These are phyloP conservation scores for Starmerella riodocensis DNA, from an alignment of 805 yeast species.

Conservation along the genomic window DNA sequence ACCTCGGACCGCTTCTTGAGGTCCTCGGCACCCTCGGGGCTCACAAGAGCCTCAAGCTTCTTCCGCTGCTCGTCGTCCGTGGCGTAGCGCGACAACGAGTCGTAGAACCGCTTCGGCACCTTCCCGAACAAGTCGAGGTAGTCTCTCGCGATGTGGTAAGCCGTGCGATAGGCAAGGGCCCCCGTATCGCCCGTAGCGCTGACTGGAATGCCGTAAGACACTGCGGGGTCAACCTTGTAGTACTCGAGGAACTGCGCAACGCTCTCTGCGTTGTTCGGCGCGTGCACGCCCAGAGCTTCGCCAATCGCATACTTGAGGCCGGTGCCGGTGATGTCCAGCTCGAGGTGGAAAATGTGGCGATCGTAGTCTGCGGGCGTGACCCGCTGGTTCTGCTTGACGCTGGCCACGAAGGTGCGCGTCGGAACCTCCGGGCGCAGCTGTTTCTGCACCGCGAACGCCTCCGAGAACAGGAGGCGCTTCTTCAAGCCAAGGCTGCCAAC, in stretches of 20 bases:
- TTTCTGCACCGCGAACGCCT: slow-evolving; percentile 50
- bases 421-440: slow-evolving; percentile 82
- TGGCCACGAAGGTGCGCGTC: slow-evolving; percentile 68
- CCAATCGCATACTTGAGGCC: slow-evolving; percentile 87
- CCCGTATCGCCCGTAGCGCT: slow-evolving; percentile 28
- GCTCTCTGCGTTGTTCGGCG: slow-evolving; percentile 54
- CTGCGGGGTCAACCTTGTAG: slow-evolving; percentile 61
- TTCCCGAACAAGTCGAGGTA: slow-evolving; percentile 83
- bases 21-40: slow-evolving; percentile 72
- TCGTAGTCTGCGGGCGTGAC: slow-evolving; percentile 82
- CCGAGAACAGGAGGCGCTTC: slow-evolving; percentile 61
- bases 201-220: slow-evolving; percentile 60
- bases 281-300: slow-evolving; percentile 93
- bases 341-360: slow-evolving; percentile 92
- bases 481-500: slow-evolving; percentile 33
- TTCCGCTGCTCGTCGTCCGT: slow-evolving; percentile 53
- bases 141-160: slow-evolving; percentile 66
- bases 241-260: slow-evolving; percentile 56
- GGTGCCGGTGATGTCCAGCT: slow-evolving; percentile 81
- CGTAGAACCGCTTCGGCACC: slow-evolving; percentile 91
- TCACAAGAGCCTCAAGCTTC: slow-evolving; percentile 47
- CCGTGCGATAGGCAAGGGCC: slow-evolving; percentile 56
- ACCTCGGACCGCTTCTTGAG: slow-evolving; percentile 76
- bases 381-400: slow-evolving; percentile 82
- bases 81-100: slow-evolving; percentile 62